These are phyloP conservation scores for Hordeum vulgare DNA, from an alignment of 176 grass and related monocot species.

Conservation along the genomic window MorexV3_pseudomolecules_assembly NC_058522.1:450282105-450282604, in stretches of 20 bases:
- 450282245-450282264: conserved; percentile 43
- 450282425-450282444: too few species aligned
- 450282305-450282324: background rate
- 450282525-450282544: too few species aligned
- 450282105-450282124: conserved; percentile 10
- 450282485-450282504: too few species aligned
- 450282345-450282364: background rate
- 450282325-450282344: conserved; percentile 7
- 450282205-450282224: conserved; percentile 10
- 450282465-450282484: too few species aligned
- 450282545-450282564: too few species aligned
- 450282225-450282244: conserved; percentile 11
- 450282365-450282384: background rate
- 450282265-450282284: conserved; percentile 20
- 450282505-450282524: too few species aligned
- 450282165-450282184: conserved; percentile 2
- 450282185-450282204: background rate
- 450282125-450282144: background rate
- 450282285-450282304: conserved; percentile 23
- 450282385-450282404: background rate
- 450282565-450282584: too few species aligned
- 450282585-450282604: too few species aligned
- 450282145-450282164: background rate
- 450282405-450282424: background rate
- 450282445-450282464: too few species aligned